Conservation (phyloP, 306 rosid species). For the Potentilla sterilis region DNA sequence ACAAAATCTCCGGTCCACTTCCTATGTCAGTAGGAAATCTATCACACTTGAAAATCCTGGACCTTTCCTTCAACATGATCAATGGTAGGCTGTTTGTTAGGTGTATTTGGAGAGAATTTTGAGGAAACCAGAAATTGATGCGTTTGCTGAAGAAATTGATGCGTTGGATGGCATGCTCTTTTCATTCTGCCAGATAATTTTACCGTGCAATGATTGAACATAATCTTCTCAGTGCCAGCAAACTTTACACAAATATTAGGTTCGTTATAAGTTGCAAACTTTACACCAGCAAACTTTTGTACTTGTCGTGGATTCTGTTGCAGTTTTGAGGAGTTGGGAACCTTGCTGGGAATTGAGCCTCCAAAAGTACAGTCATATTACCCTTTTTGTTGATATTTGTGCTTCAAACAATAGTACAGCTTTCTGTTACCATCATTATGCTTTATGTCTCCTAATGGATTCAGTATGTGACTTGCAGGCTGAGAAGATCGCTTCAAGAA, state of each 20-base stretch:
- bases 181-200: slow-evolving; percentile 78
- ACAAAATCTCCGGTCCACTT: neutral
- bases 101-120: slow-evolving; percentile 97
- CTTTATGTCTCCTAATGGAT: slow-evolving; percentile 3
- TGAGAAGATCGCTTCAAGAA: slow-evolving; percentile 95
- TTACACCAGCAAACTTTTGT: neutral
- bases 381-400: neutral
- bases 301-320: neutral
- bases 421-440: neutral
- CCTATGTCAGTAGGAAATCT: neutral
- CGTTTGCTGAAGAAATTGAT: slow-evolving; percentile 91
- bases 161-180: slow-evolving; percentile 12
- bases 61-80: neutral
- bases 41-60: neutral
- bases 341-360: slow-evolving; percentile 91
- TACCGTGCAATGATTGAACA: slow-evolving; percentile 99
- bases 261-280: slow-evolving; percentile 18
- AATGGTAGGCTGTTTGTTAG: slow-evolving; percentile 39
- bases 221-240: slow-evolving; percentile 98
- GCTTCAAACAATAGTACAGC: neutral
- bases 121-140: slow-evolving; percentile 96
- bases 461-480: slow-evolving; percentile 54
- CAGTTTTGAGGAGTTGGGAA: slow-evolving; percentile 94
- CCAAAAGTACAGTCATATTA: slow-evolving; percentile 54
- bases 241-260: slow-evolving; percentile 96